Evolutionary conservation across 2,329 filamentous ascomycete species (phyloP).

Genomic region (Elsinoe batatas): DNA sequence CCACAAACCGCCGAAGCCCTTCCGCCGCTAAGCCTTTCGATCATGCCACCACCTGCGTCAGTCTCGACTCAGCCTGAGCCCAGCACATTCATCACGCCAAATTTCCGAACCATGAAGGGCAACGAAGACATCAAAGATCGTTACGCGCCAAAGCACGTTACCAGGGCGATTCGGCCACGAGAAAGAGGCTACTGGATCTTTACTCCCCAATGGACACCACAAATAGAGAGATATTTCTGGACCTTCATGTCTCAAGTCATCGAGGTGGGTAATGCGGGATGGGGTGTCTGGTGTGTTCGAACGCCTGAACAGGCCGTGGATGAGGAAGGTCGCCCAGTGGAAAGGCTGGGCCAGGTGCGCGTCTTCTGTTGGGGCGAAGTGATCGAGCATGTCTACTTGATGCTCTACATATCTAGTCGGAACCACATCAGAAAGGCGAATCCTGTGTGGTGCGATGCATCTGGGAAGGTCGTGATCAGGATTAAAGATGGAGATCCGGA

Average conservation of each 20-base stretch:
- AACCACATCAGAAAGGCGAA: conserved; percentile 49
- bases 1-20: not conserved
- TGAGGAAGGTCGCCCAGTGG: conserved; percentile 20
- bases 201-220: conserved; percentile 39
- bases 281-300: conserved; percentile 52
- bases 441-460: conserved; percentile 57
- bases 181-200: conserved; percentile 76
- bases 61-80: not conserved
- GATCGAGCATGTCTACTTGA: conserved; percentile 60
- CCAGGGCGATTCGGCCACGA: conserved; percentile 43
- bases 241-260: conserved; percentile 52
- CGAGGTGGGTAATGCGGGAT: conserved; percentile 50
- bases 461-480: conserved; percentile 45
- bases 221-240: conserved; percentile 49
- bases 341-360: conserved; percentile 39
- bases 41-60: not conserved
- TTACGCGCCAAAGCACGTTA: conserved; percentile 30
- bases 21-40: not conserved
- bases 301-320: conserved; percentile 15
- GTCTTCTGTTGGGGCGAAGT: conserved; percentile 73
- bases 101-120: conserved; percentile 24
- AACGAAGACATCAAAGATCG: conserved; percentile 20
- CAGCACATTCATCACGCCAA: conserved; percentile 19
- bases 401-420: conserved; percentile 63
- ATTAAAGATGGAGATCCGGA: conserved; percentile 26